A percentile compares a stretch with the other conserved stretches of the same genome.
phyloP scores from a whole-genome alignment of 148 eudicot genomes.

The Agrostemma githago region DNA sequence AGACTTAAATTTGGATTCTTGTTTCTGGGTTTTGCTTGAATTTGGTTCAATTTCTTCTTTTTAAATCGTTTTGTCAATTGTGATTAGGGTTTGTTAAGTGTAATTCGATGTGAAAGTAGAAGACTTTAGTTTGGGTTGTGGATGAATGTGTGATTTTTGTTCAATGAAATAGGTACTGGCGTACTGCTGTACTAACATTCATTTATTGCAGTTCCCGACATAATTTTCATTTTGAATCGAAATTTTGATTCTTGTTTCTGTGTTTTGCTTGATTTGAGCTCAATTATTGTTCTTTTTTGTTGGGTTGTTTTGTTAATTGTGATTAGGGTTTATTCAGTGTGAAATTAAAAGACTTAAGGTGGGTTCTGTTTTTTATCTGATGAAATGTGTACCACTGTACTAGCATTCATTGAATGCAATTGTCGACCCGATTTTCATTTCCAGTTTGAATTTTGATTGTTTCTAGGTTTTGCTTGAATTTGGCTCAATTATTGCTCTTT shows the following conservation, averaged over 20 bases:
- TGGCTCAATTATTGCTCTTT: too few species aligned
- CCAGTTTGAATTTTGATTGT: background rate
- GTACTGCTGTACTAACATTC: too few species aligned
- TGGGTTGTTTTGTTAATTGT: background rate
- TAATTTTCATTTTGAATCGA: too few species aligned
- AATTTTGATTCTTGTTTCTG: constrained; percentile 9
- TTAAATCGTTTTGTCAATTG: background rate
- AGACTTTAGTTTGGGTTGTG: background rate
- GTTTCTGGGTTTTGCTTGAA: constrained; percentile 9
- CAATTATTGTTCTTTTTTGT: too few species aligned
- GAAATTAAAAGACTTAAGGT: background rate
- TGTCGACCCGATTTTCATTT: too few species aligned
- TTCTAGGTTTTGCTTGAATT: too few species aligned
- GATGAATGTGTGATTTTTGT: constrained; percentile 13
- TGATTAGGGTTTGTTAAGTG: constrained; percentile 4
- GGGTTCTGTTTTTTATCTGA: background rate
- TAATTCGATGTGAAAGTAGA: background rate
- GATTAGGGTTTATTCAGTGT: constrained; percentile 11
- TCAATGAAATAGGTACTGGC: background rate
- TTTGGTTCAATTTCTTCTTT: too few species aligned
- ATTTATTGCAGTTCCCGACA: too few species aligned
- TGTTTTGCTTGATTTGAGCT: background rate
- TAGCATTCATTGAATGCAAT: too few species aligned
- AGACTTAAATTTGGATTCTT: background rate
- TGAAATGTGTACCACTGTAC: constrained; percentile 12